Evolutionary conservation across 2,329 filamentous ascomycete species (phyloP).

Genomic region (Harringtonia aguacate): DNA sequence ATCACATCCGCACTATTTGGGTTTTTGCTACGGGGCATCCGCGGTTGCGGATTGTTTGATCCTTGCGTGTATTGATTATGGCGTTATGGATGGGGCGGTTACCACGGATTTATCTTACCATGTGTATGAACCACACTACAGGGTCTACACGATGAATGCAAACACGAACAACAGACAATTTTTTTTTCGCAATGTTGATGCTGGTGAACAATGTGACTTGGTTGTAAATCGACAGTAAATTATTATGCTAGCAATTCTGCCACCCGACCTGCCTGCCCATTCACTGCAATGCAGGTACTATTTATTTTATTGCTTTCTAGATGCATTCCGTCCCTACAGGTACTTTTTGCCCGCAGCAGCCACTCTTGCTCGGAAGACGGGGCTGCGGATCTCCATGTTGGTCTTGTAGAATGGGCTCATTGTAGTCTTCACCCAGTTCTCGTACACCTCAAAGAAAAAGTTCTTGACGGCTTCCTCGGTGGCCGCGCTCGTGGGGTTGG

Average conservation of each 20-base stretch:
- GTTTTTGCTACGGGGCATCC: background rate
- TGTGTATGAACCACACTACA: background rate
- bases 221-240: background rate
- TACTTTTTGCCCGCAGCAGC: slow-evolving; percentile 88
- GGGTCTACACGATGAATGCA: slow-evolving; percentile 3
- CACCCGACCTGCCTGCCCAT: no score
- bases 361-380: slow-evolving; percentile 74
- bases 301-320: no score
- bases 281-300: no score
- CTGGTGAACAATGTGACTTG: background rate
- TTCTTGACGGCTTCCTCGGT: slow-evolving; percentile 92
- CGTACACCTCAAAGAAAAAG: slow-evolving; percentile 93
- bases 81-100: background rate
- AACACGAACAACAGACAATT: background rate
- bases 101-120: background rate
- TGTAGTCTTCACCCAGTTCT: slow-evolving; percentile 90
- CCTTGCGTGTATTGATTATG: slow-evolving; percentile 1
- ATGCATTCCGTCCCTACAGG: slow-evolving; percentile 39
- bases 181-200: no score
- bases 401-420: slow-evolving; percentile 94
- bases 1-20: background rate
- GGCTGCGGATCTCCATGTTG: slow-evolving; percentile 77
- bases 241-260: no score
- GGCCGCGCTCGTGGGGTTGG: slow-evolving; percentile 78
- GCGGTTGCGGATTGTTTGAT: slow-evolving; percentile 1